A percentile compares a stretch with the other conserved stretches of the same genome.
These are phyloP conservation scores for Withania somnifera DNA, from an alignment of 305 asterid genomes.

Conservation along the genomic window DNA sequence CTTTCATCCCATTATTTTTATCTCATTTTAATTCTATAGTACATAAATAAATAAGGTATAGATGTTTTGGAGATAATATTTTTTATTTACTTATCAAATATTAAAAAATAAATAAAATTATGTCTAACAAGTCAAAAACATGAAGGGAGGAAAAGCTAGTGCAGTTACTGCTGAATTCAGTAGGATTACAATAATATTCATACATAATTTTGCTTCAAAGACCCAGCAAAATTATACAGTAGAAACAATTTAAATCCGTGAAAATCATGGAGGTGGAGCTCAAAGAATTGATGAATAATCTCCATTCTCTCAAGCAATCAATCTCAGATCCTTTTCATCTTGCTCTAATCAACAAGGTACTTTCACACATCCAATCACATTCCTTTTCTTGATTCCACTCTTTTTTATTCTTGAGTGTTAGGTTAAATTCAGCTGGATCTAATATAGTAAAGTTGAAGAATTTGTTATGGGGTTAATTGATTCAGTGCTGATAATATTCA, in stretches of 20 bases:
- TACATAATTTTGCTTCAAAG: not conserved
- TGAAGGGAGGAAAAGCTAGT: not conserved
- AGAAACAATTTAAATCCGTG: not conserved
- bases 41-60: too few species aligned
- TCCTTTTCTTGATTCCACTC: too few species aligned
- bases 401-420: not conserved
- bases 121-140: not conserved
- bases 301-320: slow-evolving; percentile 31
- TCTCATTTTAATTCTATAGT: too few species aligned
- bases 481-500: not conserved
- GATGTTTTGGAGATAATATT: too few species aligned
- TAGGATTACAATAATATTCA: not conserved
- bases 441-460: not conserved
- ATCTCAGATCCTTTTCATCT: slow-evolving; percentile 33
- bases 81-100: too few species aligned
- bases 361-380: not conserved
- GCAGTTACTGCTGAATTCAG: not conserved
- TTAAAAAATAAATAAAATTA: too few species aligned
- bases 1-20: too few species aligned
- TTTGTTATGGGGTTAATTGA: not conserved
- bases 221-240: not conserved
- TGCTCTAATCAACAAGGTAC: slow-evolving; percentile 29
- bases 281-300: slow-evolving; percentile 38
- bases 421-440: not conserved
- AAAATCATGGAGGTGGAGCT: slow-evolving; percentile 43